Percentiles rank a stretch among this genome's conserved stretches.
Conservation (phyloP, 2,329 filamentous ascomycete species). For the Graphium sp. region DNA sequence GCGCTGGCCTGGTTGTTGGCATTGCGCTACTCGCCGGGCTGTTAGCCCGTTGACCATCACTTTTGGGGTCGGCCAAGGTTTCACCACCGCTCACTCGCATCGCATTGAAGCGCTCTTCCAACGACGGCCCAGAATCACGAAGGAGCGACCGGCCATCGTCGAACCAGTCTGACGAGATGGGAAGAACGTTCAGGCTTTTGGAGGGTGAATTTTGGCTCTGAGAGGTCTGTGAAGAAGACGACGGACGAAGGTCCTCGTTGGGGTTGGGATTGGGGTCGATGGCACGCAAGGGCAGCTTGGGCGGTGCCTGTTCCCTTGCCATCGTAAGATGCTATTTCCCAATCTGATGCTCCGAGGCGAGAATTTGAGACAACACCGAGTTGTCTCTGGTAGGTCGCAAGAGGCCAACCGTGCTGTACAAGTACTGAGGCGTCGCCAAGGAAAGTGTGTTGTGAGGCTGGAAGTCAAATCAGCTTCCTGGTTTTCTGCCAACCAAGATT, state of each 20-base stretch:
- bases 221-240: conserved; percentile 11
- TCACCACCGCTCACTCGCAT: conserved; percentile 19
- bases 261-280: conserved; percentile 11
- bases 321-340: conserved; percentile 17
- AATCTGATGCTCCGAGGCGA: conserved; percentile 4
- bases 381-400: conserved; percentile 1
- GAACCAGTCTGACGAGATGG: conserved; percentile 3
- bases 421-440: conserved; percentile 3
- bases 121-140: too few species aligned
- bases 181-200: too few species aligned
- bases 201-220: too few species aligned
- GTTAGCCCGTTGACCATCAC: too few species aligned
- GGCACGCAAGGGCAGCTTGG: conserved; percentile 24
- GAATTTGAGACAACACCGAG: conserved; percentile 1
- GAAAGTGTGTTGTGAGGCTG: conserved; percentile 6
- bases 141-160: conserved; percentile 9
- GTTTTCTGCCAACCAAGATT: conserved; percentile 1
- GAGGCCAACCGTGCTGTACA: conserved; percentile 3
- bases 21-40: too few species aligned
- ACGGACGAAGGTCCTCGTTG: conserved; percentile 5
- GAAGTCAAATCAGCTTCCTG: conserved; percentile 4
- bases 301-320: conserved; percentile 29
- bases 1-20: too few species aligned
- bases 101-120: conserved; percentile 7
- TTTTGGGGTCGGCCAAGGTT: too few species aligned